Evolutionary conservation across 306 rosid genomes (phyloP), one percentile per base, ranked within the genome.

Genomic region (Ormosia emarginata): DNA sequence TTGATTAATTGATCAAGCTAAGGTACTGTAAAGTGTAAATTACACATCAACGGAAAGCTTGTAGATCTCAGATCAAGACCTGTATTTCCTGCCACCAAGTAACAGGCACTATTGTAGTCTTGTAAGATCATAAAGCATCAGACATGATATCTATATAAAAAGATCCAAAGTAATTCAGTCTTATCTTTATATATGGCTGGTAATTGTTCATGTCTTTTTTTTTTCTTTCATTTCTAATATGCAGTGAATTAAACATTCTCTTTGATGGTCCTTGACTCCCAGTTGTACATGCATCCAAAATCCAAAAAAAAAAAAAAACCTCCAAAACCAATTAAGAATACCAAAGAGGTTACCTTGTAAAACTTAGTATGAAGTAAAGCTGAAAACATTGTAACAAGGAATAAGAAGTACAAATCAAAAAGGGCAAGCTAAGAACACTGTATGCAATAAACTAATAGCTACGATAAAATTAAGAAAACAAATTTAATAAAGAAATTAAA

Each of bases 351-450:
- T 24, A 15, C 71, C 53, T 36, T 46, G 24, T 37, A 37, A 65
- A 81, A 55, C 65, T 55, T 77, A 56, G 6, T 11, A 33, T 32
- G 15, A 67, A 37, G 71, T 17, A 67, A 46, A 75, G 67, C 64
- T 55, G 39, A 36, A 63, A 77, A 47, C 32, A 61, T 32, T 15
- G 5, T 36, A 74, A 59, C 44, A 65, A 70, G 47, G 29, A 8
- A 49, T 57, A 33, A 8, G 62, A 52, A 58, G 43, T 29, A 64
- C 67, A 80, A 5, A 46, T 67, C 72, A 80, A 80, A 79, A 80
- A 14, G 44, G 55, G 8, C 58, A 13, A 59, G 69, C 53, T 70
- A 50, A 70, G 11, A 80, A 39, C 40, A 40, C 4, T 8, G 74
- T 18, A 71, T 37, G 34, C 24, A 67, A 76, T 39, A 68, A 62